Conservation (phyloP, 495 filamentous ascomycete genomes). For the Neurospora africana region DNA sequence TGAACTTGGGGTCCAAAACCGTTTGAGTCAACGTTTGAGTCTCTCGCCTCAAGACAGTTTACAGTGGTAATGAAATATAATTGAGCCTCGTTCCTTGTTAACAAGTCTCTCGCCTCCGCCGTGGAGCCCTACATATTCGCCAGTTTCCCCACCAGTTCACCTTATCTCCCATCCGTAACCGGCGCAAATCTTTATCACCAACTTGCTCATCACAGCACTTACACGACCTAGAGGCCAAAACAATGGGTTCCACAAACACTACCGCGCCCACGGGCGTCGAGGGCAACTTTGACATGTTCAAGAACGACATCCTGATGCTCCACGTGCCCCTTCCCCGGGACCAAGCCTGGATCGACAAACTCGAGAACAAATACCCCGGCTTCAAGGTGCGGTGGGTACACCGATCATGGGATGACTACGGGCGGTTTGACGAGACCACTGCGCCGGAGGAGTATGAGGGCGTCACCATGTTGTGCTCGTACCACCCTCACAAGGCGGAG, state of each 20-base stretch:
- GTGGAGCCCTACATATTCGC: background rate
- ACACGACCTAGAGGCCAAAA: background rate
- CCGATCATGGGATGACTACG: background rate
- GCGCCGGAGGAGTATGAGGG: slow-evolving; percentile 14
- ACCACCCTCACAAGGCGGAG: slow-evolving; percentile 11
- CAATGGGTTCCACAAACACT: slow-evolving; percentile 1
- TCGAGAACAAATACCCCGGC: slow-evolving; percentile 17
- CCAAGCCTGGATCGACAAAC: slow-evolving; percentile 15
- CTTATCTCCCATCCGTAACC: background rate
- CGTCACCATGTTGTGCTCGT: slow-evolving; percentile 17
- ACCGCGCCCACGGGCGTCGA: background rate
- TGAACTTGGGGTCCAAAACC: background rate
- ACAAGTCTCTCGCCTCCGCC: background rate
- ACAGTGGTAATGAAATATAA: background rate
- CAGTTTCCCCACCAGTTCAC: background rate
- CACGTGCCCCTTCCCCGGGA: slow-evolving; percentile 6
- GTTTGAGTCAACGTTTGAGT: background rate
- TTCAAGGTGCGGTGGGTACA: slow-evolving; percentile 21
- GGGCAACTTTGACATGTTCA: slow-evolving; percentile 1
- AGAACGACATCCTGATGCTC: slow-evolving; percentile 12
- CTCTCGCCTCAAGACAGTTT: background rate
- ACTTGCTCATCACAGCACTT: too few species aligned
- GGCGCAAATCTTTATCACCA: background rate
- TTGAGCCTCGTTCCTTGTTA: background rate
- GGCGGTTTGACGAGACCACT: background rate